These are phyloP conservation scores for Diplogelasinospora grovesii DNA, from an alignment of 495 filamentous ascomycete genomes.

Conservation along the genomic window DNA sequence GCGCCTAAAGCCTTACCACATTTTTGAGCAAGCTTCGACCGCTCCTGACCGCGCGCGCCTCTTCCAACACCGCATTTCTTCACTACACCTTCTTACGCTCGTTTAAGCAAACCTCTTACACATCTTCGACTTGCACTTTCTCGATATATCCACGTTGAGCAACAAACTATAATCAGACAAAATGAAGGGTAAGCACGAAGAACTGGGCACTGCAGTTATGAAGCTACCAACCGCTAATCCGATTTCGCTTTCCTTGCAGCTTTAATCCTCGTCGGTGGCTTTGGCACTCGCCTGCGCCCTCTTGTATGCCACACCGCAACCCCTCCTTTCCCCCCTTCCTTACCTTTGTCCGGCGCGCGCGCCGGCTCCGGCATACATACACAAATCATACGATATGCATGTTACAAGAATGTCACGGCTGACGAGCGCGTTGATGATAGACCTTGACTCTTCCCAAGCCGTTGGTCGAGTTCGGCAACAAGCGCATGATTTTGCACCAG, in stretches of 20 bases:
- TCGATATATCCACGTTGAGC: conserved; percentile 13
- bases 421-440: conserved; percentile 37
- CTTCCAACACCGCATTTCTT: conserved; percentile 2
- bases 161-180: conserved; percentile 27
- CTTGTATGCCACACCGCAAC: conserved; percentile 75
- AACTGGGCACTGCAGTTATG: not conserved
- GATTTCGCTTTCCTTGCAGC: conserved; percentile 49
- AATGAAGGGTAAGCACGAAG: conserved; percentile 50
- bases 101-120: conserved; percentile 17
- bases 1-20: not conserved
- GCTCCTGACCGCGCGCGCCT: not conserved
- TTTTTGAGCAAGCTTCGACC: conserved; percentile 1
- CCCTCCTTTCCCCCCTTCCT: conserved; percentile 13
- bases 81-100: conserved; percentile 28
- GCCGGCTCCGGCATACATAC: no score
- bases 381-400: no score
- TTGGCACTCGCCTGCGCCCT: conserved; percentile 95
- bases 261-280: conserved; percentile 98
- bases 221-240: conserved; percentile 24
- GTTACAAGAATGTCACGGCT: conserved; percentile 13
- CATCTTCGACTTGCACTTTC: conserved; percentile 13
- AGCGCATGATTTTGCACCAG: conserved; percentile 98
- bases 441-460: conserved; percentile 97
- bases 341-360: no score
- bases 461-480: conserved; percentile 96